A percentile compares a stretch with the other conserved stretches of the same genome.
phyloP scores from a whole-genome alignment of 2,329 filamentous ascomycete species.

The Colletotrichum musae region DNA sequence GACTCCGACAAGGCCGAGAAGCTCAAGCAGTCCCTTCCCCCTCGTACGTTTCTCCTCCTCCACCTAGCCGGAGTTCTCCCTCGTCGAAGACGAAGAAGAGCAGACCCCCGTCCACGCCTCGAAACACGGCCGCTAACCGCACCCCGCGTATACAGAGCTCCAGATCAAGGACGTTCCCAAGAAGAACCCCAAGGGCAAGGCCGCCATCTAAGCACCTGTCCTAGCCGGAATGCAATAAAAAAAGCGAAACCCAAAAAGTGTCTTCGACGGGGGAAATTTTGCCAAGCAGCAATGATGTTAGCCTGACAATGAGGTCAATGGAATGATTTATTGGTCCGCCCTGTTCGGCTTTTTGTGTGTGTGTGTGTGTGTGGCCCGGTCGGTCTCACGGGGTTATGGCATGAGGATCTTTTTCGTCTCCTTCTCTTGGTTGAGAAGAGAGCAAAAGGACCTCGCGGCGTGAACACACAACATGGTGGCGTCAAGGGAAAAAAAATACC shows the following conservation, averaged over 20 bases:
- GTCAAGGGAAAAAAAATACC: conserved; percentile 62
- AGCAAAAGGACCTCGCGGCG: not conserved
- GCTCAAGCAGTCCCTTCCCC: conserved; percentile 98
- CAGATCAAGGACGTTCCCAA: conserved; percentile 68
- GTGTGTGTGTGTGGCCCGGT: conserved; percentile 18
- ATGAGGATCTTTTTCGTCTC: not conserved
- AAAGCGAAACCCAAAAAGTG: conserved; percentile 18
- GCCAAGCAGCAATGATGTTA: conserved; percentile 29
- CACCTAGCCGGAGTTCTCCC: not conserved
- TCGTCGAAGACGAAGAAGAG: not conserved
- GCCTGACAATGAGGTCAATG: conserved; percentile 33
- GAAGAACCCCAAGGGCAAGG: conserved; percentile 65
- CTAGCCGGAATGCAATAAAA: not conserved
- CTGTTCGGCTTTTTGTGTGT: conserved; percentile 6
- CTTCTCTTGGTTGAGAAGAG: conserved; percentile 12
- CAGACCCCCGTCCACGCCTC: too few species aligned
- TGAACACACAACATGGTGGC: conserved; percentile 63
- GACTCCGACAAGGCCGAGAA: conserved; percentile 99
- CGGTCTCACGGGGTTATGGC: conserved; percentile 25
- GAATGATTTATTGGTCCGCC: conserved; percentile 23
- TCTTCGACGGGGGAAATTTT: conserved; percentile 32
- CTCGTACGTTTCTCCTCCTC: conserved; percentile 75
- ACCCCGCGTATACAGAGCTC: conserved; percentile 57
- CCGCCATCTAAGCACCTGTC: conserved; percentile 49
- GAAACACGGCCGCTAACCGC: conserved; percentile 14